Base-by-base conservation (phyloP, 129 eudicot species). In the Flaveria bidentis region DNA sequence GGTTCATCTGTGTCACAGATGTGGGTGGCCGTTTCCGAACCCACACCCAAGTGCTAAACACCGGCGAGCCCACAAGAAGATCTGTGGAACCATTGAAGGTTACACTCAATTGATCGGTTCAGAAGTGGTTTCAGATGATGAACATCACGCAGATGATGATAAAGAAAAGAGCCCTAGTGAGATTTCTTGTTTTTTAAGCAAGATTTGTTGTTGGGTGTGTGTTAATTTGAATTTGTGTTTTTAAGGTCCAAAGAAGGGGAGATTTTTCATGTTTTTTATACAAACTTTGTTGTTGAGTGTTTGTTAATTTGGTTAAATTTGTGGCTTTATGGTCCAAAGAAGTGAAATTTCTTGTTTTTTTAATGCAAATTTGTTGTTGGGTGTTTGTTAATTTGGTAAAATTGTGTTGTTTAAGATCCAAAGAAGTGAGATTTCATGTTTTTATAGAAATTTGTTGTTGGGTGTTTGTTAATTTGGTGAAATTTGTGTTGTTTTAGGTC, bases 21-120 rank as follows among this genome's bases (percentile, higher is more conserved):
- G 98, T 82, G 97, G 98, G 20, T 94, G 98, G 98, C 84, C 96
- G 9, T 94, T 82, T 77, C 93, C 97, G 16, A 94, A 94, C 57
- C 81, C 90, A 72, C 96, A 94, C 57, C 98, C 97, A 17, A 94
- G 97, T 80, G 80, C 98, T n/a, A 91, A 49, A 71, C 96, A 87
- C 55, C 75, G 98, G 66, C 78, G 97, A 75, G 86, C 98, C 44
- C 98, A 94, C 82, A 94, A 87, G 88, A 91, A 70, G 90, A 85
- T 88, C 68, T 94, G 98, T 80, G 98, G 98, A 81, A 87, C 84
- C 4, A 71, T 91, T 67, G 85, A 88, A 75, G 98, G 98, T 12
- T 88, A 78, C 77, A 74, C 84, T 45, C 69, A 58, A 58, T 23
- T 88, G 14, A 67, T 18, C 55, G 84, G 75, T 9, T 84, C 90